Percentiles rank a stretch among this genome's conserved stretches.
Evolutionary conservation across 2,329 filamentous ascomycete genomes (phyloP).

Genomic region (Capronia coronata): DNA sequence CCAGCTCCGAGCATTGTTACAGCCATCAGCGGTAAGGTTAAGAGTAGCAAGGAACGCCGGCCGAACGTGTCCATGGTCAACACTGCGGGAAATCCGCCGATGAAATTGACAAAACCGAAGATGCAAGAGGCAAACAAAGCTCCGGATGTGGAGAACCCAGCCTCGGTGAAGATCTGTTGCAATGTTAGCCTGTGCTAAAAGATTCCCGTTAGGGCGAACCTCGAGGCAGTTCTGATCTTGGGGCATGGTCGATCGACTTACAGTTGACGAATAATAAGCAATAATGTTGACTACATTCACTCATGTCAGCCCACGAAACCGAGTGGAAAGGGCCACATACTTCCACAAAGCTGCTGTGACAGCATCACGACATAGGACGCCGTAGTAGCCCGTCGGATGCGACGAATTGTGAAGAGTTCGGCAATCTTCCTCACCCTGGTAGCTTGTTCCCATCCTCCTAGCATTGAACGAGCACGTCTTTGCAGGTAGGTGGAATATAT

Average conservation of each 20-base stretch:
- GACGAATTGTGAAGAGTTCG: constrained; percentile 33
- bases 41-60: constrained; percentile 50
- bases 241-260: constrained; percentile 1
- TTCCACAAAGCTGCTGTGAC: constrained; percentile 36
- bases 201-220: not conserved
- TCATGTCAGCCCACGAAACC: not conserved
- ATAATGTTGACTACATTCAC: constrained; percentile 55
- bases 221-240: not conserved
- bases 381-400: constrained; percentile 31
- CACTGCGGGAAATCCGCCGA: constrained; percentile 57
- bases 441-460: not conserved
- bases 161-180: constrained; percentile 47
- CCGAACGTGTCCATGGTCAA: constrained; percentile 57
- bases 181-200: not conserved
- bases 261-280: constrained; percentile 61
- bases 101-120: constrained; percentile 59
- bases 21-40: constrained; percentile 54
- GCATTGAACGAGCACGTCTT: constrained; percentile 40
- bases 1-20: constrained; percentile 38
- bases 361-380: constrained; percentile 33
- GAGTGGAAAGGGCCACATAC: constrained; percentile 18
- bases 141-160: constrained; percentile 40
- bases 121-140: constrained; percentile 53
- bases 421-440: constrained; percentile 31
- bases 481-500: constrained; percentile 48